Conservation (phyloP, 179 eudicot genomes). For the Sideroxylon spinosum region DNA sequence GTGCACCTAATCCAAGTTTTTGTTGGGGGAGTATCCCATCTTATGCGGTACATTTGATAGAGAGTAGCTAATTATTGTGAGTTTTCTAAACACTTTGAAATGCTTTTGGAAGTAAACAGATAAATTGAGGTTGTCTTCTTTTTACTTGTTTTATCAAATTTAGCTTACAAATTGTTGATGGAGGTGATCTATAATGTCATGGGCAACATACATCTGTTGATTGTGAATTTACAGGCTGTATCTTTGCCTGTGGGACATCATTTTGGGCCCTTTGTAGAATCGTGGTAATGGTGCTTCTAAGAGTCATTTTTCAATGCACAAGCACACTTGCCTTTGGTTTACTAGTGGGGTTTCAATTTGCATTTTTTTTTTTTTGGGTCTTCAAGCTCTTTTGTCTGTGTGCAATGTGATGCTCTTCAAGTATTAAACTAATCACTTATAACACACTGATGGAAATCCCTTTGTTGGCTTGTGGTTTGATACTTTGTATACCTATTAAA, state of each 20-base stretch:
- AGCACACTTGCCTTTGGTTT: not conserved
- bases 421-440: not conserved
- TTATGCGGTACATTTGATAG: not conserved
- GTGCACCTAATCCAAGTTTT: not conserved
- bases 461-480: not conserved
- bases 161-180: not conserved
- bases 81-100: not conserved
- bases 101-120: not conserved
- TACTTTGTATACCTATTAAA: too few relatives aligned
- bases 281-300: not conserved
- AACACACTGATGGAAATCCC: not conserved
- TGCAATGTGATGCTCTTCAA: not conserved
- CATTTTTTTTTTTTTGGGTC: not conserved
- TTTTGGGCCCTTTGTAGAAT: not conserved
- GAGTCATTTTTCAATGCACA: not conserved
- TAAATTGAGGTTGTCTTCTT: not conserved
- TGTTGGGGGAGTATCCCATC: not conserved
- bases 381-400: not conserved
- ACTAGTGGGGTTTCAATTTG: not conserved
- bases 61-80: not conserved
- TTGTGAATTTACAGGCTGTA: not conserved
- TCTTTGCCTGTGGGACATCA: not conserved
- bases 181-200: not conserved
- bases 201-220: not conserved
- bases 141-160: not conserved